Base-by-base conservation (phyloP, 352 stramenopile species). In the Halophytophthora polymorphica region DNA sequence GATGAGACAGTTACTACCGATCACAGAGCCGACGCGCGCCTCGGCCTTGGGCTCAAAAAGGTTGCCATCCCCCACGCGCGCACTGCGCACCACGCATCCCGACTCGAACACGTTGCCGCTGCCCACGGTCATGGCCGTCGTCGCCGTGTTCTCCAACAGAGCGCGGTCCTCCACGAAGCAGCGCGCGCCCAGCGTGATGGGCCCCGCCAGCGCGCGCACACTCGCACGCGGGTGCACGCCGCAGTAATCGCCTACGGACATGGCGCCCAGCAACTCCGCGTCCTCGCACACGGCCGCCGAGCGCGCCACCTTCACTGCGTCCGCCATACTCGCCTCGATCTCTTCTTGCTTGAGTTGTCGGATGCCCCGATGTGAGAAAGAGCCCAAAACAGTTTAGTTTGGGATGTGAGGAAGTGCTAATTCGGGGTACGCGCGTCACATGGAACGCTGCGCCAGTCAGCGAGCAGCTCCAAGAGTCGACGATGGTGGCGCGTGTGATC, bases 1-100 rank as follows among this genome's bases (percentile, higher is more conserved):
- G 36, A 95, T 86, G 49, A 93, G 45, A 56, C 84, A 95, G 56
- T 90, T 83, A 58, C 74, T 79, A 29, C 84, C 84, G 46, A 95
- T 79, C 34, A 86, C 64, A 2, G 80, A 88, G 40, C 82, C 80
- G 1, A 45, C 55, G 7, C 62, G 61, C 2, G 69, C 66, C 45
- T 66, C 33, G 7, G 73, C 66, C 46, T 89, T 87, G n/a, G 84
- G 66, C 50, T 95, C 84, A 25, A 95, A 88, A 64, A 70, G 83
- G 61, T 91, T 93, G 53, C 72, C 69, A 49, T 73, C 68, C 13
- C 84, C 84, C 13, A 95, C 62, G 19, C 44, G 50, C 13, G 47
- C 58, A 7, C 77, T 84, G 12, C 67, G 73, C 35, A 95, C 62
- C n/a, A 79, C 48, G 47, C 76, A 86, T 21, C 84, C 82, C 40